phyloP scores from a whole-genome alignment of 495 filamentous ascomycete species.

The Penicillium tannophilum region DNA sequence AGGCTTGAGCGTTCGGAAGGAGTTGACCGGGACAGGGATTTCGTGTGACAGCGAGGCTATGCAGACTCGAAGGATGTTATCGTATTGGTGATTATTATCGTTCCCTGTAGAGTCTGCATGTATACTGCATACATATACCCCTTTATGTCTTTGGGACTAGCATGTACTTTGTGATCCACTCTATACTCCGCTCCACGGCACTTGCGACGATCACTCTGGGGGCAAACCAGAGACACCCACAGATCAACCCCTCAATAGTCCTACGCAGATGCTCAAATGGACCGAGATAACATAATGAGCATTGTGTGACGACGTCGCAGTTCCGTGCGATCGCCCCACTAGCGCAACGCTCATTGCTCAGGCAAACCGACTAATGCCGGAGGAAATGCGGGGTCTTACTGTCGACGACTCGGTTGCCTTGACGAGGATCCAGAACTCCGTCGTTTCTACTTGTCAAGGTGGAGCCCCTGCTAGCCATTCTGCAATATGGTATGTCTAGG shows the following conservation, averaged over 20 bases:
- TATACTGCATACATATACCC: background rate
- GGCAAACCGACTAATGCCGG: conserved; percentile 1
- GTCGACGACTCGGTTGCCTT: conserved; percentile 18
- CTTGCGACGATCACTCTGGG: background rate
- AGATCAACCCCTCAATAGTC: no score
- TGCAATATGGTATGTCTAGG: background rate
- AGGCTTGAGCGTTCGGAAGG: conserved; percentile 17
- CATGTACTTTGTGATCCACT: background rate
- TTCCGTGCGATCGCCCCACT: conserved; percentile 5
- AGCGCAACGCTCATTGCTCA: conserved; percentile 7
- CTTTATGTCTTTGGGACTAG: no score
- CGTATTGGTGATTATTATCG: background rate
- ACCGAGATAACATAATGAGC: conserved; percentile 1
- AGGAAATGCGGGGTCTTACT: conserved; percentile 15
- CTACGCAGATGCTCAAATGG: no score
- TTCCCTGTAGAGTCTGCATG: background rate
- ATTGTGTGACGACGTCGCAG: conserved; percentile 10
- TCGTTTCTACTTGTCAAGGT: background rate
- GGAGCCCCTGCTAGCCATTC: conserved; percentile 1
- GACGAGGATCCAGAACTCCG: conserved; percentile 15
- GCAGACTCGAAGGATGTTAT: conserved; percentile 8
- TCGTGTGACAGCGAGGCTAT: background rate
- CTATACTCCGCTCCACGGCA: background rate
- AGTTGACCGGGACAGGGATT: background rate
- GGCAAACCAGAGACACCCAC: background rate